phyloP scores from a whole-genome alignment of 78 protist species.

The Dictyostelium purpureum region DNA sequence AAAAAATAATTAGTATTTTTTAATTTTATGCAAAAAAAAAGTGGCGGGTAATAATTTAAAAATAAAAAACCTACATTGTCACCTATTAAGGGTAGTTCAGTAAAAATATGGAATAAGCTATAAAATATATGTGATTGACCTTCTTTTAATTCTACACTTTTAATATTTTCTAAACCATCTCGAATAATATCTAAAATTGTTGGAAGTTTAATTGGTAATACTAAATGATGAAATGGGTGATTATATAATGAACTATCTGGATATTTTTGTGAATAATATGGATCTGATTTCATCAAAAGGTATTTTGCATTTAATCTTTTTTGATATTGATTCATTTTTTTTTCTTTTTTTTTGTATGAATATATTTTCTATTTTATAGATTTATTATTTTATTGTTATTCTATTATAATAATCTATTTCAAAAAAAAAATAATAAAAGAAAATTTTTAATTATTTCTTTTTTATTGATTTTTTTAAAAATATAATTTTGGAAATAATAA shows the following conservation, averaged over 20 bases:
- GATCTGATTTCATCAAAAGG: slow-evolving; percentile 13
- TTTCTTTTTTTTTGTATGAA: not conserved
- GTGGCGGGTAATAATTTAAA: not conserved
- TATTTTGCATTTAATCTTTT: slow-evolving; percentile 18
- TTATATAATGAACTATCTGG: slow-evolving; percentile 2
- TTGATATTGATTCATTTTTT: not conserved
- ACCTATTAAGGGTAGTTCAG: slow-evolving; percentile 63
- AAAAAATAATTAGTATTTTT: not conserved
- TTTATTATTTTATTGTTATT: not conserved
- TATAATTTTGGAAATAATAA: too few relatives aligned
- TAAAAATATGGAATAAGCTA: slow-evolving; percentile 59
- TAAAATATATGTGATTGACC: slow-evolving; percentile 63
- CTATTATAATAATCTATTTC: not conserved
- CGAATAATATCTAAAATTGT: slow-evolving; percentile 36
- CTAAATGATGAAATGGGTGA: not conserved
- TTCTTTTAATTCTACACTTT: slow-evolving; percentile 47
- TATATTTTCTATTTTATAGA: not conserved
- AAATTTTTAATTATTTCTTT: too few relatives aligned
- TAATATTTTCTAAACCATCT: slow-evolving; percentile 35
- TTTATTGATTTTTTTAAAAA: too few relatives aligned
- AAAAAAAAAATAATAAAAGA: not conserved
- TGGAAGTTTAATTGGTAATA: slow-evolving; percentile 34
- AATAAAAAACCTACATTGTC: slow-evolving; percentile 37
- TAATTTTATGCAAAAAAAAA: not conserved
- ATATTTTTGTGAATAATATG: not conserved